Evolutionary conservation across 305 asterid species (phyloP).

Genomic region (Fraxinus xanthoxyloides): DNA sequence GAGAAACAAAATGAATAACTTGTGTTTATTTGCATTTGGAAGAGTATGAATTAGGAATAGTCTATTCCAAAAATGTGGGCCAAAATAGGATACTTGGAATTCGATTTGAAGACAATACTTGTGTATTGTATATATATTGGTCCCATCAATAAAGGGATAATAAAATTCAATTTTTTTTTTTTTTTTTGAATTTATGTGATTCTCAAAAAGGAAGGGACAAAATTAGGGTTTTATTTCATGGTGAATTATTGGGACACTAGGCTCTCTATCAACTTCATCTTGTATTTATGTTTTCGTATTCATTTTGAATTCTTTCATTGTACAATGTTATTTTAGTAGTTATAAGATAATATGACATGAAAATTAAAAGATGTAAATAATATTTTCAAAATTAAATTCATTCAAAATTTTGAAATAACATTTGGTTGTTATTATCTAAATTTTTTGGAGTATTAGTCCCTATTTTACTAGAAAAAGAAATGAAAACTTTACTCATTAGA

Average conservation of each 20-base stretch:
- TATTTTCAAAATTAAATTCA: neutral
- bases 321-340: neutral
- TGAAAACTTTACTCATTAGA: no score
- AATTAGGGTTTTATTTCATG: neutral
- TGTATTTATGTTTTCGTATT: neutral
- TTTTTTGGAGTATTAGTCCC: neutral
- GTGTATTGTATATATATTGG: neutral
- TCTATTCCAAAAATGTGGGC: conserved; percentile 2
- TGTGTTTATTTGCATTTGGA: neutral
- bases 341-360: neutral
- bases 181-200: neutral
- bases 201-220: neutral
- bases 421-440: neutral
- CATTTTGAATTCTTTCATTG: neutral
- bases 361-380: neutral
- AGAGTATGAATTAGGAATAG: neutral
- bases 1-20: neutral
- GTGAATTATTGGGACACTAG: neutral
- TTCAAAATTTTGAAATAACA: neutral
- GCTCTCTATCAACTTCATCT: neutral
- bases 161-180: neutral
- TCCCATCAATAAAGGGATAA: neutral
- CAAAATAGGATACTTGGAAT: neutral
- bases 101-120: neutral
- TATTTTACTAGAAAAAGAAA: neutral